Evolutionary conservation across 805 yeast genomes (phyloP), one percentile per base, ranked within the genome.

Genomic region (Candida berthetii): DNA sequence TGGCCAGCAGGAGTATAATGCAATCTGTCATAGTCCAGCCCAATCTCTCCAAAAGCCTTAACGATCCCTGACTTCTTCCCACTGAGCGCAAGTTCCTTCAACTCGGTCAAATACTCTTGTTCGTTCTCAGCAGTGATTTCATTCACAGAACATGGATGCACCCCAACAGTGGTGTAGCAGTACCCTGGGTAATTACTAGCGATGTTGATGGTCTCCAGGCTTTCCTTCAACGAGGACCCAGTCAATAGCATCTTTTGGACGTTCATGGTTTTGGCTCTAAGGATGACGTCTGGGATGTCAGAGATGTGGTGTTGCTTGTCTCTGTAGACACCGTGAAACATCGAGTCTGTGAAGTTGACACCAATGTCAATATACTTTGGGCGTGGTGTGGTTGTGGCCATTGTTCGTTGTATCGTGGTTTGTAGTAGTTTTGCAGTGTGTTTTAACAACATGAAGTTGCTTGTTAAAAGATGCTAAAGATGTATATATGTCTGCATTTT

Each of bases 1-100:
- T 77, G 74, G 7, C 75, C 81, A 42, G 69, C 77, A 2, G 85
- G 67, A 0, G 96, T 77, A 54, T 78, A 85, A 51, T 85, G 82
- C 39, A 93, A 65, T 45, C 99, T 67, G 61, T 93, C 99, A 58
- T 90, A 91, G 58, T 93, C 99, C 37, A 93, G 68, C 0, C 99
- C 99, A 39, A 93, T 79, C 62, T 93, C 99, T 13, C 99, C 99
- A 64, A 90, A 82, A 1, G 96, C 93, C 52, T 74, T 75, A 22
- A 93, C 83, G 3, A 65, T 52, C 1, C 84, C 84, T 13, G 56
- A 48, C 8, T 65, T 54, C 25, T 62, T 57, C 5, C 88, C 85
- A 1, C 63, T 50, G 6, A 60, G 45, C 0, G 79, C 76, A n/a
- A 83, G 49, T 3, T 62, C 49, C 46, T 73, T 70, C 36, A 93